Percentiles rank a stretch among this genome's conserved stretches.
Conservation (phyloP, 179 eudicot genomes). For the Nepenthes alata region DNA sequence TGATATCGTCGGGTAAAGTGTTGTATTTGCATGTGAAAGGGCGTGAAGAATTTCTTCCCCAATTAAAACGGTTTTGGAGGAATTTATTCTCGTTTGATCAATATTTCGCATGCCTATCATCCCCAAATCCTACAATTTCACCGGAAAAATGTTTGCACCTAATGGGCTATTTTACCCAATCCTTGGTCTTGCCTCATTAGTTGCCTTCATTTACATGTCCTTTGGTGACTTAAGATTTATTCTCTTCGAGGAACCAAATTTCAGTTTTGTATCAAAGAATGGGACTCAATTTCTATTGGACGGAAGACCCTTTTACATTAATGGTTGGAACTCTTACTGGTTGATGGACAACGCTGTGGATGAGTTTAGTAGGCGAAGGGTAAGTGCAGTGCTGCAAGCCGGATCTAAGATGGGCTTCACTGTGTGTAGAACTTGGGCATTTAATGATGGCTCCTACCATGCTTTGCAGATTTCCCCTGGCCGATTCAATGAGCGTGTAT, state of each 20-base stretch:
- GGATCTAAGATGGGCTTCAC: constrained; percentile 92
- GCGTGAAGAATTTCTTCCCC: too few species aligned
- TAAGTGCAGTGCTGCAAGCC: constrained; percentile 49
- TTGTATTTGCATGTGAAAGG: too few species aligned
- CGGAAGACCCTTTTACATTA: constrained; percentile 57
- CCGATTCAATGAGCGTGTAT: constrained; percentile 55
- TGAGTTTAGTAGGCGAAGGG: constrained; percentile 28
- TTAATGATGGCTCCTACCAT: constrained; percentile 79
- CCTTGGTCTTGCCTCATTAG: constrained; percentile 39
- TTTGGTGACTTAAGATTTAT: constrained; percentile 38
- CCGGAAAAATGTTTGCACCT: constrained; percentile 24
- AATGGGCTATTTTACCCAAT: constrained; percentile 55
- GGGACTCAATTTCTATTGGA: constrained; percentile 71
- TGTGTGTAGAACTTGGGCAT: constrained; percentile 94
- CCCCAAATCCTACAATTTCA: constrained; percentile 5
- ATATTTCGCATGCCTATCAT: constrained; percentile 11
- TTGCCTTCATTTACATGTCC: constrained; percentile 47
- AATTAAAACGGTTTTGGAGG: too few species aligned
- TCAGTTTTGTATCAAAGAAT: constrained; percentile 67
- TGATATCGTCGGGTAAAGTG: too few species aligned
- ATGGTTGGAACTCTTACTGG: constrained; percentile 99
- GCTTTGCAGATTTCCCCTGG: constrained; percentile 92
- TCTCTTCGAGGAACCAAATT: constrained; percentile 13
- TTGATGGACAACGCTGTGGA: constrained; percentile 84
- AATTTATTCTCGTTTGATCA: not conserved